Conservation (phyloP, 2,329 filamentous ascomycete species). For the Lachnellula arida region DNA sequence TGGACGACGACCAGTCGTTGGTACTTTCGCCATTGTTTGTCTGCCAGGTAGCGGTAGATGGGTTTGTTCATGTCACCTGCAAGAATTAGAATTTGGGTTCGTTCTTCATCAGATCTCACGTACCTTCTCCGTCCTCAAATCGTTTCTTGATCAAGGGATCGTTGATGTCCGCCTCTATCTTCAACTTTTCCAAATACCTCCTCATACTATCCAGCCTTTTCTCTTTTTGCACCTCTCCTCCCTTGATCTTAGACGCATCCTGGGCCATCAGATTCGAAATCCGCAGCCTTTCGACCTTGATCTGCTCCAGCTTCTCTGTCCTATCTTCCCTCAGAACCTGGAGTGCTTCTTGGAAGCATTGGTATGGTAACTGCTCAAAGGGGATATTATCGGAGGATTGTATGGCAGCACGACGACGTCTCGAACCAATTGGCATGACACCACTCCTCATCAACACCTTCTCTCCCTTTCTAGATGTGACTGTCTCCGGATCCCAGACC, state of each 20-base stretch:
- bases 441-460: conserved; percentile 63
- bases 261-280: conserved; percentile 63
- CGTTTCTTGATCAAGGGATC: conserved; percentile 89
- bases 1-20: conserved; percentile 75
- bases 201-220: conserved; percentile 65
- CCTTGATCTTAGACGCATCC: conserved; percentile 51
- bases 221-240: conserved; percentile 62
- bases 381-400: conserved; percentile 61
- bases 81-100: conserved; percentile 19
- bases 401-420: conserved; percentile 73
- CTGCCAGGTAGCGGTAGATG: conserved; percentile 86
- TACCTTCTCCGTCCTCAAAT: conserved; percentile 89
- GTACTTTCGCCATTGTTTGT: conserved; percentile 83
- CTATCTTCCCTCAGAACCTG: conserved; percentile 77
- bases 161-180: conserved; percentile 90
- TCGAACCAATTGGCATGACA: conserved; percentile 72
- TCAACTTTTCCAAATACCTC: conserved; percentile 68
- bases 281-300: conserved; percentile 61
- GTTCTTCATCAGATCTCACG: conserved; percentile 26
- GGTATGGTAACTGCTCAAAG: conserved; percentile 92
- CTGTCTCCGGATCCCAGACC: conserved; percentile 64
- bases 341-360: conserved; percentile 95
- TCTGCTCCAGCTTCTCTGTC: conserved; percentile 70
- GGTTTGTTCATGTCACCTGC: conserved; percentile 92
- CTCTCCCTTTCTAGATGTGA: conserved; percentile 60